Conservation (phyloP, 805 yeast genomes). For the Schizosaccharomyces japonicus region DNA sequence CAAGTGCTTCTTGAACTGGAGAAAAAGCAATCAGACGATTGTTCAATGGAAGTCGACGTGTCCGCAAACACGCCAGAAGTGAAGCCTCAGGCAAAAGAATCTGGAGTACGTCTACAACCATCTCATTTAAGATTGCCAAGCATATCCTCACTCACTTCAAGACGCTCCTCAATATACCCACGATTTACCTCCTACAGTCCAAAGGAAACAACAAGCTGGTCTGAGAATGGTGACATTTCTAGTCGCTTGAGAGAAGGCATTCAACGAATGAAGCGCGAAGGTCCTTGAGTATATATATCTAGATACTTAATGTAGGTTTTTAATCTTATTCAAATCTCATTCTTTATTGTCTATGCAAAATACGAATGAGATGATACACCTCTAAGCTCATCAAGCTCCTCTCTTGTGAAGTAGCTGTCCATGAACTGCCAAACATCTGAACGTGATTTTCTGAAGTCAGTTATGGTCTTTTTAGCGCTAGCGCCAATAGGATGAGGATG, state of each 20-base stretch:
- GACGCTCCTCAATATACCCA: no score
- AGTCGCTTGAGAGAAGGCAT: neutral
- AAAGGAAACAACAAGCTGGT: neutral
- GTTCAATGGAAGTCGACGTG: neutral
- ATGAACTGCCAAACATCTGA: neutral
- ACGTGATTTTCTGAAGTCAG: neutral
- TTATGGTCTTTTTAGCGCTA: neutral
- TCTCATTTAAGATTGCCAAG: no score
- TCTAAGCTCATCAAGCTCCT: neutral
- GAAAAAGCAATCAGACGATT: neutral
- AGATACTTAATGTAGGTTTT: no score
- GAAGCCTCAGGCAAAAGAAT: no score
- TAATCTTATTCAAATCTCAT: no score
- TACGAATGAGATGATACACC: neutral
- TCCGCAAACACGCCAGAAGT: no score
- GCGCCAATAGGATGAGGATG: neutral
- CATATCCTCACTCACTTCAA: no score
- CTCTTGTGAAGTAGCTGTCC: neutral
- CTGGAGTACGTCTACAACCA: no score
- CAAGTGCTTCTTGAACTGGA: neutral
- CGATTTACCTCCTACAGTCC: no score
- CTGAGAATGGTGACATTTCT: neutral
- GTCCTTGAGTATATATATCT: no score
- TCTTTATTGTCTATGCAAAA: no score
- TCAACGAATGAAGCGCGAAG: slow-evolving; percentile 2